Conservation (phyloP, 148 eudicot species). For the Persicaria maculosa region DNA sequence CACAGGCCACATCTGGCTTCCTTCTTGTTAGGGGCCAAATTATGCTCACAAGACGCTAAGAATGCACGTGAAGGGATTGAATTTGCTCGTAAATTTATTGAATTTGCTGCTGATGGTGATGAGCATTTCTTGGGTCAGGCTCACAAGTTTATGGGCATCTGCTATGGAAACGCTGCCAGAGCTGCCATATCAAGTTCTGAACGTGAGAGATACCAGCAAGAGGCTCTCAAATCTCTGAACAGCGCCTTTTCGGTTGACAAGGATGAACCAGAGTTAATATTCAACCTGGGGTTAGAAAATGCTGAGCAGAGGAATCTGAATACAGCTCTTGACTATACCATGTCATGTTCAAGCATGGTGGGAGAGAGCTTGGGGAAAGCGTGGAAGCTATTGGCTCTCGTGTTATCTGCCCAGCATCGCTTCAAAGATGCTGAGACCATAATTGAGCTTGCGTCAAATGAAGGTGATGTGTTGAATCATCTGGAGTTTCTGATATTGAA, state of each 20-base stretch:
- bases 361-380: constrained; percentile 53
- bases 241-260: constrained; percentile 26
- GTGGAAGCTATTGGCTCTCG: constrained; percentile 65
- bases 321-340: constrained; percentile 47
- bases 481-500: constrained; percentile 60
- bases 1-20: constrained; percentile 53
- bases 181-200: constrained; percentile 42
- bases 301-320: constrained; percentile 65
- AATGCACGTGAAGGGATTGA: constrained; percentile 59
- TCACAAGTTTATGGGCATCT: constrained; percentile 61
- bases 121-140: constrained; percentile 59
- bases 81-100: constrained; percentile 43
- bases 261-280: constrained; percentile 54
- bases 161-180: constrained; percentile 76
- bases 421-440: constrained; percentile 75
- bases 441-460: constrained; percentile 75
- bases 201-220: constrained; percentile 41
- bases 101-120: constrained; percentile 36
- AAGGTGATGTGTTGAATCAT: constrained; percentile 48
- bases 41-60: constrained; percentile 50
- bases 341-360: constrained; percentile 50
- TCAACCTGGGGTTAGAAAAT: constrained; percentile 61
- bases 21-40: constrained; percentile 69
- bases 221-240: constrained; percentile 41
- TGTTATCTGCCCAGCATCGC: constrained; percentile 70